These are phyloP conservation scores for Fusarium albosuccineum DNA, from an alignment of 2,329 filamentous ascomycete genomes.

Conservation along the genomic window DNA sequence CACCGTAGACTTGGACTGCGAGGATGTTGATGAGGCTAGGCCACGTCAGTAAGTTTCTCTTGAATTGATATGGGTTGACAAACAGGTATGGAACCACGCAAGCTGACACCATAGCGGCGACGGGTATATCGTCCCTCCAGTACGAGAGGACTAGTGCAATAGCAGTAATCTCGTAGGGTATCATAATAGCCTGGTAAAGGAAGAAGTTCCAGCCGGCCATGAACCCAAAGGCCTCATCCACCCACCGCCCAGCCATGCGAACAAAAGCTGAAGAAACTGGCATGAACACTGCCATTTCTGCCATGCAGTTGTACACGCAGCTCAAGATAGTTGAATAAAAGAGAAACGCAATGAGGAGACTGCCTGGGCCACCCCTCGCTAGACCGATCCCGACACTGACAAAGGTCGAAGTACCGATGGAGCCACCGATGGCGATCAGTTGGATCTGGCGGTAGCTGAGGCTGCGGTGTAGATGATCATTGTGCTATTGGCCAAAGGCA, in stretches of 20 bases:
- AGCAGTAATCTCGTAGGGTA: constrained; percentile 55
- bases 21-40: constrained; percentile 19
- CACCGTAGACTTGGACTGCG: constrained; percentile 25
- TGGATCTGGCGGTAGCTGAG: neutral
- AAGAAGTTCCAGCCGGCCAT: constrained; percentile 57
- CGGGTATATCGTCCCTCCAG: constrained; percentile 63
- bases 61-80: constrained; percentile 38
- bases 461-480: neutral
- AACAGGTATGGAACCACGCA: constrained; percentile 69
- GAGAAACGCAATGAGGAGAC: constrained; percentile 68
- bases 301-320: constrained; percentile 71
- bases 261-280: constrained; percentile 72
- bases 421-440: constrained; percentile 59
- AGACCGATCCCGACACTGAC: constrained; percentile 69
- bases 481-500: too few relatives aligned
- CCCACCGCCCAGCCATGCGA: constrained; percentile 72
- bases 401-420: constrained; percentile 68
- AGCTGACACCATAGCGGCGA: constrained; percentile 70
- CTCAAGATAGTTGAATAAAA: constrained; percentile 66
- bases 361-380: constrained; percentile 54
- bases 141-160: constrained; percentile 55
- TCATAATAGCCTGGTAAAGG: constrained; percentile 53
- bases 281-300: constrained; percentile 72
- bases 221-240: constrained; percentile 72
- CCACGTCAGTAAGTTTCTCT: constrained; percentile 40